These are phyloP conservation scores for Pythium dissotocum DNA, from an alignment of 352 stramenopile genomes.

Conservation along the genomic window DNA sequence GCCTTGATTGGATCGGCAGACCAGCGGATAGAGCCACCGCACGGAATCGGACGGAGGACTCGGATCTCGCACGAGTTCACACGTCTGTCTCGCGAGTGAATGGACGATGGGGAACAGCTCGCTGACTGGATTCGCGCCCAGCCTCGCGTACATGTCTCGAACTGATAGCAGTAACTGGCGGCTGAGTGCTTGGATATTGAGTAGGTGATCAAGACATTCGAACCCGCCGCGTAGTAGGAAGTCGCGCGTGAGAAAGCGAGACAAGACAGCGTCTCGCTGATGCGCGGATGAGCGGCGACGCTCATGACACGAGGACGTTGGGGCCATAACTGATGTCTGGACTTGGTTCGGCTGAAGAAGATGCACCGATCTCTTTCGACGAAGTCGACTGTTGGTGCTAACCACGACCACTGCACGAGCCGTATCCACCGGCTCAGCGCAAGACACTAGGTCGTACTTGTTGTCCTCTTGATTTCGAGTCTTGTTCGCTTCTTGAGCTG, in stretches of 20 bases:
- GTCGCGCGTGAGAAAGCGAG: slow-evolving; percentile 7
- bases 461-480: background rate
- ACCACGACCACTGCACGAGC: background rate
- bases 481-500: background rate
- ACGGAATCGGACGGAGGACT: background rate
- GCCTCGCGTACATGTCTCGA: slow-evolving; percentile 9
- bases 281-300: background rate
- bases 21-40: slow-evolving; percentile 23
- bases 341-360: background rate
- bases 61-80: background rate
- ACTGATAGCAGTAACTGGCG: slow-evolving; percentile 13
- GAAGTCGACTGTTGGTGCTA: background rate
- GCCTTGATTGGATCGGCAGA: slow-evolving; percentile 20
- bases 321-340: background rate
- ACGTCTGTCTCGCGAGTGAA: slow-evolving; percentile 9
- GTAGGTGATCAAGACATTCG: slow-evolving; percentile 11
- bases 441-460: background rate
- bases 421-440: background rate
- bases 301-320: background rate
- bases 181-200: slow-evolving; percentile 9
- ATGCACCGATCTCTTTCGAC: background rate
- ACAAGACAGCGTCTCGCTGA: background rate
- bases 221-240: slow-evolving; percentile 12
- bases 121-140: slow-evolving; percentile 7
- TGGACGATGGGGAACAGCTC: slow-evolving; percentile 17